Base-by-base conservation (phyloP, 805 yeast species). In the Candida mattraensis region DNA sequence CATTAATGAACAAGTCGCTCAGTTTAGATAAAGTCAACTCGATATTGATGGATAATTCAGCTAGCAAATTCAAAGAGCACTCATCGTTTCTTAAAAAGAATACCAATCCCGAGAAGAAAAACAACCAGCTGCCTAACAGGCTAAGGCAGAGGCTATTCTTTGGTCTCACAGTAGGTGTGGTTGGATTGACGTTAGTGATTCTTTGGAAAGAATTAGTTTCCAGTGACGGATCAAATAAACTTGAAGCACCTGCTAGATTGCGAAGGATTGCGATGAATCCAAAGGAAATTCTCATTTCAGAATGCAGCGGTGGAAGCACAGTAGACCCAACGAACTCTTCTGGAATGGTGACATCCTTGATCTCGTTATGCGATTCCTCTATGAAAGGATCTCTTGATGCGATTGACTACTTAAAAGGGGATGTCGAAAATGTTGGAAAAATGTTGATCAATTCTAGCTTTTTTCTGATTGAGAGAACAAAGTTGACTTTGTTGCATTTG, bases 81-180 rank as follows among this genome's bases (percentile, higher is more conserved):
- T 15, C 33, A 6, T 28, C 34, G 10, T 18, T 35, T 13, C 30
- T 33, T 27, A 30, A 24, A 21, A 29, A 18, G 18, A 2, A 29
- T 2, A 33, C 24, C 7, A 30, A 33, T 10, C 16, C 35, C 5
- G 19, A 35, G 22, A 24, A 38, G 13, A 39, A 41, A 14, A 28
- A 29, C 11, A 25, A 24, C 10, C 10, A 27, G 18, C 28, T 24
- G 10, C 40, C 42, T 10, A 39, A 38, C n/a, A 33, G 16, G 7
- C 28, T 49, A 7, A 45, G 45, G 27, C 45, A 39, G 4, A 47
- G 44, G 18, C 30, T 58, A 16, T 20, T 51, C 13, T 22, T 53
- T 8, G 60, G 63, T 2, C 42, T 56, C 5, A 44, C 63, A 3
- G 46, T 58, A 16, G 61, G 64, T 3, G 39, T 54, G 31, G 41